Base-by-base conservation (phyloP, 805 yeast genomes). In the Monosporozyma unispora region DNA sequence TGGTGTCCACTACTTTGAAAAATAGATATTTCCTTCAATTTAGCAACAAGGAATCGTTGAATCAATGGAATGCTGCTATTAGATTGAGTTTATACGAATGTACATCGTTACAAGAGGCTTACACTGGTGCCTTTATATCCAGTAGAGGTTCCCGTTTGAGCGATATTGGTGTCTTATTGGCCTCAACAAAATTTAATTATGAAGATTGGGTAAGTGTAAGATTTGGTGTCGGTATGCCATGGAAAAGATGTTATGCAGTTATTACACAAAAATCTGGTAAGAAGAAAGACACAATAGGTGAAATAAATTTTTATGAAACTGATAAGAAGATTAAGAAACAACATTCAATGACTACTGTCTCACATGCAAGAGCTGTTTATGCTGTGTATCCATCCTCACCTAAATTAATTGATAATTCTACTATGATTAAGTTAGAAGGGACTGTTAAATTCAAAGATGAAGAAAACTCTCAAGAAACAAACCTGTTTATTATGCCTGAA, bases 201-300 rank as follows among this genome's bases (percentile, higher is more conserved):
- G 96, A 87, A 66, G 96, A 90, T 60, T 91, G 96, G 97, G 89
- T 85, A 41, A 78, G 89, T 63, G 95, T 93, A 16, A 75, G 98
- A 55, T 93, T 91, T 66, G 98, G 99, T 18, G 79, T 93, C 9
- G 99, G 99, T 22, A 87, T 88, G 95, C 96, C 97, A 1, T 93
- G 97, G 97, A 86, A 83, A 62, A 77, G 95, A 51, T 91, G 96
- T 62, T 93, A 79, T 71, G 91, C 96, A 2, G 96, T 90, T 10
- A 78, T 91, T 50, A 86, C 85, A 56, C 90, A 90, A 56, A 70
- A 89, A 58, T 55, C 71, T 37, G 61, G 75, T 59, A 81, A 66
- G 54, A 64, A 67, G 51, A 66, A 67, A 45, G 58, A 63, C 40
- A 52, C 54, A 5, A 72, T 77, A 12, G 96, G 96, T 28, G 75